Evolutionary conservation across 1,139 yeast genomes (phyloP).

Genomic region (Debaryomyces nepalensis): DNA sequence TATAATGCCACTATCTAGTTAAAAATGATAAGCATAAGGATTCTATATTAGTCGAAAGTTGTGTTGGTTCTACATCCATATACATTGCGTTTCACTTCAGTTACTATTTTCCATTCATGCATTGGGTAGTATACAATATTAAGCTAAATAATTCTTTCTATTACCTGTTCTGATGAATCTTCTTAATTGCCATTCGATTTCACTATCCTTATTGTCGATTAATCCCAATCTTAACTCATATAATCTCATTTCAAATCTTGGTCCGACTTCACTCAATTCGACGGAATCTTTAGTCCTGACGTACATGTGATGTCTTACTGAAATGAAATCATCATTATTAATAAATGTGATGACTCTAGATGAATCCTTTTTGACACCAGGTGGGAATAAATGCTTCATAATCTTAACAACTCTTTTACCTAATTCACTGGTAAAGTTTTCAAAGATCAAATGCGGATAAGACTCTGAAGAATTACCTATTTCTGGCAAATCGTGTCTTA

Average conservation of each 20-base stretch:
- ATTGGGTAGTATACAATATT: constrained; percentile 7
- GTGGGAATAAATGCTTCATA: constrained; percentile 89
- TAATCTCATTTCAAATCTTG: constrained; percentile 95
- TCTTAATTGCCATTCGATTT: constrained; percentile 93
- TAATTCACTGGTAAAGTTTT: constrained; percentile 80
- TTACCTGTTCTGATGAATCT: constrained; percentile 94
- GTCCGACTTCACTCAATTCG: constrained; percentile 95
- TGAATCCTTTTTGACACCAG: constrained; percentile 91
- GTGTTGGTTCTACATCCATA: too few species aligned
- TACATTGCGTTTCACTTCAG: too few species aligned
- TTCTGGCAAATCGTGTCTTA: constrained; percentile 89
- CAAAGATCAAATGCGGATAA: constrained; percentile 92
- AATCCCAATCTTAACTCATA: constrained; percentile 90
- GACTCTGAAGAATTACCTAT: constrained; percentile 90
- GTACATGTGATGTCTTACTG: constrained; percentile 94
- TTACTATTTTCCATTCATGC: too few species aligned
- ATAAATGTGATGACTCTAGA: constrained; percentile 90
- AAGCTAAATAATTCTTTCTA: constrained; percentile 78
- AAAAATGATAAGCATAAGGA: too few species aligned
- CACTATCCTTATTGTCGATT: constrained; percentile 95
- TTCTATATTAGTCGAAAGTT: too few species aligned
- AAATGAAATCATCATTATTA: constrained; percentile 87
- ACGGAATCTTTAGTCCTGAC: constrained; percentile 87
- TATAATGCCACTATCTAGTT: too few species aligned
- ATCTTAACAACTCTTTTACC: constrained; percentile 85